Evolutionary conservation across 495 filamentous ascomycete genomes (phyloP).

Genomic region (Cenococcum geophilum): DNA sequence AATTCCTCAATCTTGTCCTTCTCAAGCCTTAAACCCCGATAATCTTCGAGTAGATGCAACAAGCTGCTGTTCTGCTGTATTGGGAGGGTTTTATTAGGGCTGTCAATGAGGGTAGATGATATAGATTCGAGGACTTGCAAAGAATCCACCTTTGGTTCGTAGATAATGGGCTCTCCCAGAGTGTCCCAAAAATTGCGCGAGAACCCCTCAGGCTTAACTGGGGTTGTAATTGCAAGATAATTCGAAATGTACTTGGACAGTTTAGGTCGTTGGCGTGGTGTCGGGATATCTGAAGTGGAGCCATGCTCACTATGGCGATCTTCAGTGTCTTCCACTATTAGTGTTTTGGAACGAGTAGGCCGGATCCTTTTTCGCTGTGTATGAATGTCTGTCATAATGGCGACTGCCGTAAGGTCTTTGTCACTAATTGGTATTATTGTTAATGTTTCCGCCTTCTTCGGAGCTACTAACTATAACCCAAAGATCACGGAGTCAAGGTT

Average conservation of each 20-base stretch:
- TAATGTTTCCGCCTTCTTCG: too few relatives aligned
- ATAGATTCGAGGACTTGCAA: conserved; percentile 20
- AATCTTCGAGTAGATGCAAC: conserved; percentile 35
- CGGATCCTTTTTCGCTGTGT: conserved; percentile 31
- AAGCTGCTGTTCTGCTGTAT: conserved; percentile 30
- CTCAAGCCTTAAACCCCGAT: conserved; percentile 26
- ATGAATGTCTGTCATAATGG: conserved; percentile 26
- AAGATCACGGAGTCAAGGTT: too few relatives aligned
- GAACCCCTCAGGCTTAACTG: conserved; percentile 6
- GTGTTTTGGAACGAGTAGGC: conserved; percentile 16
- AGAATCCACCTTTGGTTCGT: conserved; percentile 29
- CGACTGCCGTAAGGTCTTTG: conserved; percentile 5
- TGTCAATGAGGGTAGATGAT: conserved; percentile 22
- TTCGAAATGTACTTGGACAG: conserved; percentile 29
- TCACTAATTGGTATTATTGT: neutral
- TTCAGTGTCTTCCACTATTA: conserved; percentile 14
- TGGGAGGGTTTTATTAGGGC: conserved; percentile 25
- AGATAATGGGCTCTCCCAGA: conserved; percentile 18
- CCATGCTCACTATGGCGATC: conserved; percentile 22
- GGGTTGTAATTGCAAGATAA: conserved; percentile 16
- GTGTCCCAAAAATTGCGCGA: conserved; percentile 8
- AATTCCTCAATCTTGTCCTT: conserved; percentile 22
- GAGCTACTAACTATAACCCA: too few relatives aligned
- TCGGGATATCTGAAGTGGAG: conserved; percentile 14
- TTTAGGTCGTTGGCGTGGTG: conserved; percentile 24